Evolutionary conservation across 1,284 basidiomycete genomes (phyloP), one percentile per base, ranked within the genome.

Genomic region (Heterobasidion occidentale): DNA sequence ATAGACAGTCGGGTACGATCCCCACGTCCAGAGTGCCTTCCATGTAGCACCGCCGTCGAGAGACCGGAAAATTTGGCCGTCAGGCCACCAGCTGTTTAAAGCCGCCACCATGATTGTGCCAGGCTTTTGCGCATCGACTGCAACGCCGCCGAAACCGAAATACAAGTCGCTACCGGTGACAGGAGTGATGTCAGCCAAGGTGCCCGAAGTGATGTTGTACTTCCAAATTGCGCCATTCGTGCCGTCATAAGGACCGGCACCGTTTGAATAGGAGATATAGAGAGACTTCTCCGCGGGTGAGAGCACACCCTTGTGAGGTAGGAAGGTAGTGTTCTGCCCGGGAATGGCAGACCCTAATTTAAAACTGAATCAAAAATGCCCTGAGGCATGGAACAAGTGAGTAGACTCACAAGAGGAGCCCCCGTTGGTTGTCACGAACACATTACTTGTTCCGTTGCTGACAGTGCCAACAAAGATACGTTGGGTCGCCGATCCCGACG

Each of bases 381-480:
- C 20, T 49, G 17, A 27, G 20, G 34, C 15, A 17, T 36, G 45
- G 9, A 34, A 3, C 12, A 42, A 51, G 7, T 9, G 17, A 35
- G 54, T 7, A 42, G 12, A 56, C 70, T 63, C 64, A 84, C 83
- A 85, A 7, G 80, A 79, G 50, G 71, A 67, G 20, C 83, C 83
- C 38, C 73, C 80, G 62, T 85, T 75, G 19, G 76, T 76, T 6
- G 79, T 74, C 8, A 83, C 75, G 60, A 79, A 86, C 33, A 86
- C 66, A 57, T 80, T 85, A 57, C 69, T 70, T 0, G 77, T 70
- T 2, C 80, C 82, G 46, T 70, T 68, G 62, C 74, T 83, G 0
- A 80, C 81, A 20, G 86, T 83, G 57, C 84, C 84, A 42, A 84
- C 82, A 58, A 86, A 86, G 50, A 87, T 84, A 51, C 83, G 79